Conservation (phyloP, 371 early-diverging fungal genomes). For the Mortierella sp. region DNA sequence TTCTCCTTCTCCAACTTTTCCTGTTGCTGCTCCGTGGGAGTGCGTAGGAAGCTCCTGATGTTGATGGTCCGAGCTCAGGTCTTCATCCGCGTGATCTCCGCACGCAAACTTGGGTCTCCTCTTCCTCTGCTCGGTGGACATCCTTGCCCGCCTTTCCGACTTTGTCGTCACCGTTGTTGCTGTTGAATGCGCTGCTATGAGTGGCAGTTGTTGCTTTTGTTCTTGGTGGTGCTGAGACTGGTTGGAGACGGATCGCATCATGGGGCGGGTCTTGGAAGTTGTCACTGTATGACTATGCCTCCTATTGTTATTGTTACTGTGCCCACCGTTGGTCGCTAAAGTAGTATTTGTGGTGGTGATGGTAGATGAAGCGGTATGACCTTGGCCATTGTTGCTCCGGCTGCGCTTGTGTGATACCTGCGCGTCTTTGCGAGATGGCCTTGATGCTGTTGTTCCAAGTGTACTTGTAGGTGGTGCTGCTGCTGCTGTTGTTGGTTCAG, state of each 20-base stretch:
- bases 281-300: conserved; percentile 16
- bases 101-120: conserved; percentile 37
- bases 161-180: not conserved
- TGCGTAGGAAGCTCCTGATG: not conserved
- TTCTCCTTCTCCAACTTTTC: conserved; percentile 10
- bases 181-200: not conserved
- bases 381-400: not conserved
- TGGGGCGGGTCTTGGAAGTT: conserved; percentile 17
- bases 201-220: not conserved
- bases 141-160: not conserved
- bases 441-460: not conserved
- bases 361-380: not conserved
- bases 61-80: not conserved
- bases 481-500: not conserved
- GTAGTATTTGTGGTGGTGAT: not conserved
- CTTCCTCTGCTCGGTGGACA: not conserved
- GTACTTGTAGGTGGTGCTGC: not conserved
- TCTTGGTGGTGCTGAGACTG: conserved; percentile 8
- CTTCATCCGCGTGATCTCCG: conserved; percentile 23
- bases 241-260: conserved; percentile 9
- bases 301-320: conserved; percentile 5
- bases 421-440: not conserved
- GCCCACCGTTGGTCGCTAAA: not conserved
- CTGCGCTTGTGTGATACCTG: not conserved
- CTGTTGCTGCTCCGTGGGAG: not conserved